Percentiles rank a stretch among this genome's conserved stretches.
Evolutionary conservation across 1,284 basidiomycete species (phyloP).

Genomic region (Ceratobasidium sp.): DNA sequence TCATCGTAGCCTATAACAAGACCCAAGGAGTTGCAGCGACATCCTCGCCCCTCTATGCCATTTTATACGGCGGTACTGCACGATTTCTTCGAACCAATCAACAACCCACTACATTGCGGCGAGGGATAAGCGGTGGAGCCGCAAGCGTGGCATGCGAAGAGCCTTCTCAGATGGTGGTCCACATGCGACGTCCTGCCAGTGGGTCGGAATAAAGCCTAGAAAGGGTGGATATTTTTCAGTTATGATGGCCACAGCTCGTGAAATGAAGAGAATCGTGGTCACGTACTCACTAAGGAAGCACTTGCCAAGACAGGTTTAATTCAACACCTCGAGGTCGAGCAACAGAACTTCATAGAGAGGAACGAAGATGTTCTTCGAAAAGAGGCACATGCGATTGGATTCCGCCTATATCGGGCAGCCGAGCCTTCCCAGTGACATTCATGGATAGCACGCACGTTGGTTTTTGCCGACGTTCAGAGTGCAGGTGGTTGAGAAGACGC

Average conservation of each 20-base stretch:
- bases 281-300: not conserved
- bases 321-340: not conserved
- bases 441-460: conserved; percentile 7
- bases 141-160: not conserved
- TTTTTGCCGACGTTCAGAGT: not conserved
- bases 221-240: not conserved
- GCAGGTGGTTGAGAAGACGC: not conserved
- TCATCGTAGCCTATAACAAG: not conserved
- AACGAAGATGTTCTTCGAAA: not conserved
- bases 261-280: not conserved
- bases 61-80: no score
- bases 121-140: not conserved
- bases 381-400: not conserved
- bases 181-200: not conserved
- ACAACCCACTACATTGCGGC: not conserved
- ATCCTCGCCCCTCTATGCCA: no score
- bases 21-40: no score
- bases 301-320: not conserved
- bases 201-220: not conserved
- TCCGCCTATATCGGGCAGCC: not conserved
- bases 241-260: no score
- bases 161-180: not conserved
- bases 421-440: not conserved
- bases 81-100: not conserved
- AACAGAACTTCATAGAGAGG: not conserved